Conservation (phyloP, 169 alveolate genomes). For the Ichthyophthirius multifiliis region DNA sequence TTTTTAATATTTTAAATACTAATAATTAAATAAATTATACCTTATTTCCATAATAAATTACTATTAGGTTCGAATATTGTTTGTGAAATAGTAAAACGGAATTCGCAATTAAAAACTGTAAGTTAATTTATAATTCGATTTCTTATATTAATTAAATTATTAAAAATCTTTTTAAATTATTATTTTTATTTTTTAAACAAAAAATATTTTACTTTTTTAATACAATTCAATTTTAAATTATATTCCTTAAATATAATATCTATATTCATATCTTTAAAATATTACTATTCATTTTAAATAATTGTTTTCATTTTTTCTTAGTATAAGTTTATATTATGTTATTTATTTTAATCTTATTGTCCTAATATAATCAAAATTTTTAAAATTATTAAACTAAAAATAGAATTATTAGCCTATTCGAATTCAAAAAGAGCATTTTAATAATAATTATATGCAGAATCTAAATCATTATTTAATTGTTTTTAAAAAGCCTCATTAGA, state of each 20-base stretch:
- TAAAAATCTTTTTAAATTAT: neutral
- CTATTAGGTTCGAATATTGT: no score
- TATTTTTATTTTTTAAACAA: slow-evolving; percentile 1
- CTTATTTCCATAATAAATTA: neutral
- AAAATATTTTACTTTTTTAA: neutral
- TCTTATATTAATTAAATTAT: neutral
- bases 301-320: neutral
- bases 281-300: slow-evolving; percentile 13
- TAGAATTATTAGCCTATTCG: slow-evolving; percentile 8
- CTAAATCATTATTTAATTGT: no score
- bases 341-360: neutral
- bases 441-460: slow-evolving; percentile 23
- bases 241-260: slow-evolving; percentile 26
- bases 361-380: neutral
- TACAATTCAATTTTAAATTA: slow-evolving; percentile 28
- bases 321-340: neutral
- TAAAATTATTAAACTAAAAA: slow-evolving; percentile 15
- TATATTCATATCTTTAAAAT: slow-evolving; percentile 16
- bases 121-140: neutral
- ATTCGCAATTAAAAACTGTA: slow-evolving; percentile 1
- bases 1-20: neutral
- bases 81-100: no score
- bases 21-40: neutral
- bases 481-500: no score
- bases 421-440: slow-evolving; percentile 14